Base-by-base conservation (phyloP, 192 early-diverging fungal genomes). In the Entophlyctis helioformis region DNA sequence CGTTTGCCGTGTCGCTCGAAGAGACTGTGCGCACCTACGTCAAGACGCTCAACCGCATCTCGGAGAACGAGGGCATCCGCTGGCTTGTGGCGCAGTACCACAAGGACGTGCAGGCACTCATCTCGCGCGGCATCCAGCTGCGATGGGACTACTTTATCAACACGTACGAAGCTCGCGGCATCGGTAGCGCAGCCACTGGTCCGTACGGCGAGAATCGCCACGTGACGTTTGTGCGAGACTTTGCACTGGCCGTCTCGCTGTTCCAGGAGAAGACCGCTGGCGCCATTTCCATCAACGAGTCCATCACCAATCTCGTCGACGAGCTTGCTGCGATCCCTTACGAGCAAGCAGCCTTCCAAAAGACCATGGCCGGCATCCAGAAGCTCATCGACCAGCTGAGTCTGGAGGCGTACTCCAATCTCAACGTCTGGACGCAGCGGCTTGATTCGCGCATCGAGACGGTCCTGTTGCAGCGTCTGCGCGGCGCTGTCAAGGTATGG, bases 111-210 rank as follows among this genome's bases (percentile, higher is more conserved):
- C 95, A 98, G 62, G 53, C 60, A 13, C 78, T 86, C 63, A 85
- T 99, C 24, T 64, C 74, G 12, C 71, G 78, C 44, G 86, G 86
- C 28, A 67, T 72, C 32, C 59, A 76, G 38, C 37, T 88, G 31
- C 76, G 84, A 36, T 98, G 95, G 95, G 89, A 93, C 59, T 90
- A 87, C 46, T 98, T 98, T 67, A 83, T 88, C 25, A 83, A 85
- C 43, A 72, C 81, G n/a, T n/a, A n/a, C n/a, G n/a, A n/a, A n/a
- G n/a, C n/a, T n/a, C n/a, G n/a, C n/a, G n/a, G n/a, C n/a, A n/a
- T n/a, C n/a, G n/a, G n/a, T n/a, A n/a, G n/a, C n/a, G n/a, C n/a
- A n/a, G n/a, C n/a, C n/a, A n/a, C n/a, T n/a, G n/a, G n/a, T n/a
- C n/a, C n/a, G n/a, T n/a, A n/a, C n/a, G n/a, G n/a, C 23, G 87